Evolutionary conservation across 169 alveolate species (phyloP), one percentile per base, ranked within the genome.

Genomic region (Plasmodium gonderi): DNA sequence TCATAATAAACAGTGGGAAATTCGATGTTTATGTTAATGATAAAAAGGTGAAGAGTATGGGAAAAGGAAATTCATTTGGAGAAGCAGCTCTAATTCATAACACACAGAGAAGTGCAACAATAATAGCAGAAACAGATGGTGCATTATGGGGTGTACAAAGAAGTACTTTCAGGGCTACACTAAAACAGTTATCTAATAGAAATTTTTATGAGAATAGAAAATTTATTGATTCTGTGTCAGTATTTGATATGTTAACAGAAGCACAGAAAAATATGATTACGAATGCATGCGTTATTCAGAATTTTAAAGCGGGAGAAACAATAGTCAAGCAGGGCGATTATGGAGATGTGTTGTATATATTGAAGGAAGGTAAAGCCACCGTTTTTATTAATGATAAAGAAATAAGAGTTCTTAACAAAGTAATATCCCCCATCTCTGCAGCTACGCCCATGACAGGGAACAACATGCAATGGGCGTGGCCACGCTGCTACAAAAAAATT

Each of bases 81-180:
- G 99, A 99, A 91, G 97, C 99, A 42, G 99, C 99, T 11, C 96
- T 99, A 72, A 97, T 99, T 36, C 99, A 99, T 91, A 98, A 99
- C 92, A 97, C 99, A 12, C 99, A 99, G 23, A 97, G 99, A 81
- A 97, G 99, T 44, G 99, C 99, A 7, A 97, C 99, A 2, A 97
- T 99, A 23, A 95, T 90, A 82, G 99, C 99, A 0, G 96, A 89
- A 45, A 91, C 95, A 14, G 92, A 96, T 47, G 98, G 98, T n/a
- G 96, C 96, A 9, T 94, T 98, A 17, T 98, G 99, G 99, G 99
- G 99, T 8, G 98, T 98, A 23, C 98, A 97, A 44, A 95, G 99
- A 60, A 93, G 95, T 5, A 96, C 98, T 0, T 98, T 98, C 94
- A 96, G 99, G 54, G 98, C 97, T 23, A 96, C 98, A n/a, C 94